A percentile compares a stretch with the other conserved stretches of the same genome.
Evolutionary conservation across 2,329 filamentous ascomycete genomes (phyloP).

Genomic region (Phaeosphaeria sp.): DNA sequence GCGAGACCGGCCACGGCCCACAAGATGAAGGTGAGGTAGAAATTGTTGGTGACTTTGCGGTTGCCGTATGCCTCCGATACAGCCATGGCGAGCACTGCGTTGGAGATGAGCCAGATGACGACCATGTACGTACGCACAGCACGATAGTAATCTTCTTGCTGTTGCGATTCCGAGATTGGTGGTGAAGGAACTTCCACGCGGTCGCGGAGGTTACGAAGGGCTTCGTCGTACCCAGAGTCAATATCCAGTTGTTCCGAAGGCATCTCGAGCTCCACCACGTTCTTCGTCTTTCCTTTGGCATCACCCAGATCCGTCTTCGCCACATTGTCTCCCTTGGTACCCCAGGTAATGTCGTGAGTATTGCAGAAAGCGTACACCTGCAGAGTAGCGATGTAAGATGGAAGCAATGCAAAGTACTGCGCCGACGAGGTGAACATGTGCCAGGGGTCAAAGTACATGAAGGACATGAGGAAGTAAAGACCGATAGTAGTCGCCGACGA

Average conservation of each 20-base stretch:
- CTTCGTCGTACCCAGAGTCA: slow-evolving; percentile 96
- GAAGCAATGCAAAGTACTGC: slow-evolving; percentile 92
- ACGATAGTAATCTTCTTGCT: slow-evolving; percentile 99
- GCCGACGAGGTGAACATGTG: slow-evolving; percentile 94
- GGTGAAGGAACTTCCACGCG: slow-evolving; percentile 78
- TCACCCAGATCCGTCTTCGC: slow-evolving; percentile 90
- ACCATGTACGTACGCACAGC: slow-evolving; percentile 98
- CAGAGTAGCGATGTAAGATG: slow-evolving; percentile 93
- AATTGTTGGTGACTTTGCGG: slow-evolving; percentile 76
- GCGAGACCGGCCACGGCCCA: slow-evolving; percentile 90
- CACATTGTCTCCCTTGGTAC: slow-evolving; percentile 97
- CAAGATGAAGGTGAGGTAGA: slow-evolving; percentile 90
- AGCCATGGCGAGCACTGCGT: slow-evolving; percentile 91
- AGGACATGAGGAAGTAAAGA: slow-evolving; percentile 94
- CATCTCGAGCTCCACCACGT: slow-evolving; percentile 95
- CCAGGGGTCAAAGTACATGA: slow-evolving; percentile 97
- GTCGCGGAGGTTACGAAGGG: slow-evolving; percentile 92
- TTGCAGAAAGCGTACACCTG: slow-evolving; percentile 99
- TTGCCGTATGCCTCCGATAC: slow-evolving; percentile 84
- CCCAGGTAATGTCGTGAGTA: slow-evolving; percentile 98
- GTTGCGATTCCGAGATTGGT: slow-evolving; percentile 73
- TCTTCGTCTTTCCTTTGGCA: slow-evolving; percentile 74
- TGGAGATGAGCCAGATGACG: slow-evolving; percentile 89
- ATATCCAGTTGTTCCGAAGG: slow-evolving; percentile 97
- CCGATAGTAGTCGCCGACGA: slow-evolving; percentile 88